phyloP scores from a whole-genome alignment of 2,329 filamentous ascomycete species.

The Berkeleyomyces rouxiae region DNA sequence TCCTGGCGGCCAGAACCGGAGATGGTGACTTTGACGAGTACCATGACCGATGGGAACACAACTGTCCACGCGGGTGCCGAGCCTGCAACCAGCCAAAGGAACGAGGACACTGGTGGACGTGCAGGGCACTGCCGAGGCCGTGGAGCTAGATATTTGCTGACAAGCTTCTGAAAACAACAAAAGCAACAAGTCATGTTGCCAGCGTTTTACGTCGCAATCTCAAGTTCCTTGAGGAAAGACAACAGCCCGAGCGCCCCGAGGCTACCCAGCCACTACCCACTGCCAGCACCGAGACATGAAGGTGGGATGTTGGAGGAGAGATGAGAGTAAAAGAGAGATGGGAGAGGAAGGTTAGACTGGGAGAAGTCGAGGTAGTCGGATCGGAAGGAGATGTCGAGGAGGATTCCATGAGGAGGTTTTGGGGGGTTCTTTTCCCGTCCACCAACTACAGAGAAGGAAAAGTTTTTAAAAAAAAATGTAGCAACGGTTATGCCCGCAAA shows the following conservation, averaged over 20 bases:
- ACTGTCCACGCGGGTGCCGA: not conserved
- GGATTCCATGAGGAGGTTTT: not conserved
- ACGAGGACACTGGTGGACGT: not conserved
- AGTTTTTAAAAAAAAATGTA: not conserved
- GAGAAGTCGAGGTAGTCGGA: too few species aligned
- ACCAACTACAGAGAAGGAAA: too few species aligned
- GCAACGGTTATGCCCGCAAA: not conserved
- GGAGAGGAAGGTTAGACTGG: not conserved
- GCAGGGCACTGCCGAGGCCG: not conserved
- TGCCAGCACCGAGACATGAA: not conserved
- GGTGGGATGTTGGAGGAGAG: not conserved
- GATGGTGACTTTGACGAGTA: not conserved
- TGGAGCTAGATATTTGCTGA: not conserved
- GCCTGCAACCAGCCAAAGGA: not conserved
- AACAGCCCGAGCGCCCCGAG: not conserved
- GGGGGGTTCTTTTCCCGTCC: not conserved
- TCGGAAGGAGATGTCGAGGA: too few species aligned
- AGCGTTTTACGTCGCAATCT: not conserved
- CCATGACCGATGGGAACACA: not conserved
- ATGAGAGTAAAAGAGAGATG: not conserved
- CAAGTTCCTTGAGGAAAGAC: not conserved
- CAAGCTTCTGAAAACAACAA: not conserved
- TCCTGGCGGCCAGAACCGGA: not conserved
- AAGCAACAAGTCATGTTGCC: not conserved
- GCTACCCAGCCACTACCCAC: not conserved